Conservation (phyloP, 129 eudicot species). For the Escallonia rubra region DNA sequence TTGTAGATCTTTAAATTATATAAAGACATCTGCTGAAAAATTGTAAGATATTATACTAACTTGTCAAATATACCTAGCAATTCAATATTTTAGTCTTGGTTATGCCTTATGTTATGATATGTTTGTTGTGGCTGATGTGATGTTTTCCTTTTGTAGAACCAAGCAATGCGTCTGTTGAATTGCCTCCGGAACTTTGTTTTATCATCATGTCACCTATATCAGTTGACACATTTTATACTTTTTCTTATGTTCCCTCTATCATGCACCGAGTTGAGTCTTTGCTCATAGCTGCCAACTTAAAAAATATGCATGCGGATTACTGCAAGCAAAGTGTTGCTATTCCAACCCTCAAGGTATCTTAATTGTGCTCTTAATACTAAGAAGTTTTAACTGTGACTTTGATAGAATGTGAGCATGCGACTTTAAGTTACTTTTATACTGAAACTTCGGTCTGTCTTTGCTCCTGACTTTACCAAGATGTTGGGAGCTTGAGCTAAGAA, state of each 20-base stretch:
- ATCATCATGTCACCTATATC: conserved; percentile 76
- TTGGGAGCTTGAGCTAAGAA: not conserved
- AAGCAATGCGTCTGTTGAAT: conserved; percentile 48
- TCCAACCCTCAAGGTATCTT: conserved; percentile 55
- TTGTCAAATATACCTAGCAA: not conserved
- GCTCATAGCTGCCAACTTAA: conserved; percentile 60
- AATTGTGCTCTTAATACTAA: too few relatives aligned
- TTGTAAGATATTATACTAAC: not conserved
- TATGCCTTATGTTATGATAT: not conserved
- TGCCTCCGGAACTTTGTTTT: conserved; percentile 81
- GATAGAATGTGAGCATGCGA: not conserved
- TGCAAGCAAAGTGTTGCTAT: conserved; percentile 39
- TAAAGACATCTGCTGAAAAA: not conserved
- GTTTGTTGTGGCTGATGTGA: not conserved
- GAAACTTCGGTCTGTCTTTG: not conserved
- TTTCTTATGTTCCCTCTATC: conserved; percentile 67
- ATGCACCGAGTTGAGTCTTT: conserved; percentile 82
- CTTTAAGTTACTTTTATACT: not conserved
- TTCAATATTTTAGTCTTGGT: not conserved
- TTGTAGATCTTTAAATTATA: too few relatives aligned
- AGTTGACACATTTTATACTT: conserved; percentile 49
- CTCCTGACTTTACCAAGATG: not conserved
- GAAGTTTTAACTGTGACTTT: too few relatives aligned
- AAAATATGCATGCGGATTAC: conserved; percentile 39
- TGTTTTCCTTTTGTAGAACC: conserved; percentile 41